Evolutionary conservation across 2,329 filamentous ascomycete genomes (phyloP).

Genomic region (Fusarium cicatricum): DNA sequence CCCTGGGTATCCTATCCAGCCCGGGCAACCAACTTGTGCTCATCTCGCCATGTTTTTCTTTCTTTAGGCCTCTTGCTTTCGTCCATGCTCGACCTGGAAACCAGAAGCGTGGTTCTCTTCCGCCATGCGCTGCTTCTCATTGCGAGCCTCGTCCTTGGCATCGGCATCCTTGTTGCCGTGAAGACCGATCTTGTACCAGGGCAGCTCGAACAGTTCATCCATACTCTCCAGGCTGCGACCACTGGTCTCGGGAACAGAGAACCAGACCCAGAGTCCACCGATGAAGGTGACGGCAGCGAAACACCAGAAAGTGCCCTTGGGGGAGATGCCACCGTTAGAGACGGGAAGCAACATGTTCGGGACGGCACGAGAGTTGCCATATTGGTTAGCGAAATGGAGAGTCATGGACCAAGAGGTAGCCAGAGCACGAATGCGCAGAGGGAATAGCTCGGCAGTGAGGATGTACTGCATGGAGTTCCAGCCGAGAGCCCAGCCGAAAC

Average conservation of each 20-base stretch:
- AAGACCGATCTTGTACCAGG: constrained; percentile 77
- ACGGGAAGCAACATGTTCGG: constrained; percentile 73
- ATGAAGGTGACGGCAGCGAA: constrained; percentile 74
- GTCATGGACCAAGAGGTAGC: constrained; percentile 79
- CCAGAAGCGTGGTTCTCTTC: constrained; percentile 44
- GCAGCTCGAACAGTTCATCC: constrained; percentile 75
- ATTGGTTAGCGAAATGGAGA: constrained; percentile 81
- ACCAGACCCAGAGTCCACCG: constrained; percentile 74
- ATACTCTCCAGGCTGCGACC: constrained; percentile 73
- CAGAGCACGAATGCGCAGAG: constrained; percentile 75
- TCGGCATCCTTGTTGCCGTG: constrained; percentile 63
- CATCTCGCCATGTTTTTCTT: background rate
- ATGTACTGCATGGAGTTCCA: constrained; percentile 85
- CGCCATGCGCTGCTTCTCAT: constrained; percentile 55
- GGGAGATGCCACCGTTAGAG: constrained; percentile 57
- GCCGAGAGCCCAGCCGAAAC: constrained; percentile 73
- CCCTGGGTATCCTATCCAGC: too few species aligned
- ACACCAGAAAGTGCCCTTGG: constrained; percentile 79
- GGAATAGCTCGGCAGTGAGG: constrained; percentile 80
- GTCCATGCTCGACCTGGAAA: constrained; percentile 49
- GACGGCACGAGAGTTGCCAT: constrained; percentile 78
- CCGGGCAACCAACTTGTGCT: background rate
- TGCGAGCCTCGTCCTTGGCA: constrained; percentile 51
- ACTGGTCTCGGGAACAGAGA: constrained; percentile 76
- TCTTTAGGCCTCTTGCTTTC: constrained; percentile 32